A percentile compares a stretch with the other conserved stretches of the same genome.
These are phyloP conservation scores for Populus hybrid DNA, from an alignment of 441 rosid species.

Conservation along the genomic window DNA sequence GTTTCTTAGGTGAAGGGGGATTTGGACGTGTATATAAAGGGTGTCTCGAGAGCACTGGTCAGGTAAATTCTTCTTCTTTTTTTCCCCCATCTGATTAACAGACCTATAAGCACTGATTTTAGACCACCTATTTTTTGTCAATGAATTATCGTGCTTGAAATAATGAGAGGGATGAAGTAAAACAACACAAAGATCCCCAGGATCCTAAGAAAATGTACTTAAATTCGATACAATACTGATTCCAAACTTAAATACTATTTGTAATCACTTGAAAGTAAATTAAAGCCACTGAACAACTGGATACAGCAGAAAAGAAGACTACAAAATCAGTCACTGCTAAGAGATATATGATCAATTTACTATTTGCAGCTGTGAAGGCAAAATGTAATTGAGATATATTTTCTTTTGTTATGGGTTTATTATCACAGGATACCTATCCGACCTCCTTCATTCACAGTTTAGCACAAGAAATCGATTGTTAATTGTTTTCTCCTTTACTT, in stretches of 20 bases:
- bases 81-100: background rate
- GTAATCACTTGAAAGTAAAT: too few species aligned
- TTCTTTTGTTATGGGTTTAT: too few species aligned
- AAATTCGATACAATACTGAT: too few species aligned
- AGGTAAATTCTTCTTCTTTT: constrained; percentile 42
- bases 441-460: too few species aligned
- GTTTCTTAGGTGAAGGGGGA: constrained; percentile 96
- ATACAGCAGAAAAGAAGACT: too few species aligned
- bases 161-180: background rate
- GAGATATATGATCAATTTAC: too few species aligned
- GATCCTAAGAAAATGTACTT: too few species aligned
- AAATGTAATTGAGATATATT: background rate
- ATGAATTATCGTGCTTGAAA: background rate
- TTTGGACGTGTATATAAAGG: constrained; percentile 97
- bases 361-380: background rate
- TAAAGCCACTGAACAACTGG: too few species aligned
- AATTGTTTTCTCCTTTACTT: background rate
- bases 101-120: background rate
- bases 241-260: too few species aligned
- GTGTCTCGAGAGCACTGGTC: constrained; percentile 79
- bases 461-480: background rate
- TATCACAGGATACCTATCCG: too few species aligned
- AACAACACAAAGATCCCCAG: too few species aligned
- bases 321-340: too few species aligned
- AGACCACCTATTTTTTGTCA: background rate